These are phyloP conservation scores for Rubia yunnanensis DNA, from an alignment of 257 asterid species.

Conservation along the genomic window DNA sequence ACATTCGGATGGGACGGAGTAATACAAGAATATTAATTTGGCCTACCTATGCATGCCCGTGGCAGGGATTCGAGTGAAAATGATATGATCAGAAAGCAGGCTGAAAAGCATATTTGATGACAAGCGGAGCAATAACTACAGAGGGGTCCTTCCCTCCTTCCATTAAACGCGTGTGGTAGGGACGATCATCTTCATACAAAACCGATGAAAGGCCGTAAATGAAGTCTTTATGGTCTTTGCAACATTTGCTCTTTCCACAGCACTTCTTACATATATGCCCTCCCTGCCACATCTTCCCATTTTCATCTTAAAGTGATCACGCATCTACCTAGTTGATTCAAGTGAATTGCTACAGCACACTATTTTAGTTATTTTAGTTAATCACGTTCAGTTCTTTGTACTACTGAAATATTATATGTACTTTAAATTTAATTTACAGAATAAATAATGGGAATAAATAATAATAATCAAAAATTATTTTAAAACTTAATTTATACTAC, in stretches of 20 bases:
- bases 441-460: no score
- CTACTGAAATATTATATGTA: no score
- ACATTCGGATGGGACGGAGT: no score
- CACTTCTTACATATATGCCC: constrained; percentile 24
- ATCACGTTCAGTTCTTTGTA: no score
- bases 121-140: neutral
- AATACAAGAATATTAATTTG: no score
- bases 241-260: constrained; percentile 9
- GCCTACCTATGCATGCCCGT: neutral
- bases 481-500: no score
- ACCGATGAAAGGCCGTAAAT: neutral
- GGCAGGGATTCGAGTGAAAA: neutral
- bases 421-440: no score
- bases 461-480: no score
- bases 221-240: constrained; percentile 5
- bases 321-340: no score
- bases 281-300: constrained; percentile 5
- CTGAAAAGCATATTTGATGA: neutral
- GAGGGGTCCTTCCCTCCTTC: neutral
- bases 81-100: neutral
- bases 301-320: neutral
- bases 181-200: neutral
- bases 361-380: no score
- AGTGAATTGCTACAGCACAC: no score
- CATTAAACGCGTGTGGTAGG: constrained; percentile 9